Conservation (phyloP, 257 asterid species). For the Handroanthus guayacan region DNA sequence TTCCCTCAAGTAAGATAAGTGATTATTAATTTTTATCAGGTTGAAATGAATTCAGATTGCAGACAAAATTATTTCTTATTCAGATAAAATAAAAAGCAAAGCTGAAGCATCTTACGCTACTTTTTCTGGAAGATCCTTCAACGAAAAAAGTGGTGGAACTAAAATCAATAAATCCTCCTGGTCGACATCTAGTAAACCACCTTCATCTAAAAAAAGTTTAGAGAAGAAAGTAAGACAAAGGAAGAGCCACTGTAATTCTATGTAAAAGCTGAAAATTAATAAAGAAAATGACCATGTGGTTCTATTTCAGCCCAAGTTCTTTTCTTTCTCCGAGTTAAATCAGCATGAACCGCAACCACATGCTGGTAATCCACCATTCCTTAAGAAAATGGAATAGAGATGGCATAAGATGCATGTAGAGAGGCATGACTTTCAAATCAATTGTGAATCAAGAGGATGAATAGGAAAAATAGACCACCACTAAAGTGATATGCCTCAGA, state of each 20-base stretch:
- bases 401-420: constrained; percentile 32
- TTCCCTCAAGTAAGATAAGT: constrained; percentile 2
- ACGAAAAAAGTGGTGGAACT: constrained; percentile 82
- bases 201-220: constrained; percentile 51
- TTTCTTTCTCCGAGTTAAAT: constrained; percentile 66
- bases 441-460: constrained; percentile 29
- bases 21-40: background rate
- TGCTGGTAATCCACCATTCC: constrained; percentile 99
- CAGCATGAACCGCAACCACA: constrained; percentile 89
- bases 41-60: background rate
- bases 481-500: constrained; percentile 80
- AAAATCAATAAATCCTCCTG: constrained; percentile 84
- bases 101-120: constrained; percentile 62
- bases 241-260: constrained; percentile 24
- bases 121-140: constrained; percentile 76
- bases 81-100: constrained; percentile 2
- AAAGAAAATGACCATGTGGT: constrained; percentile 59
- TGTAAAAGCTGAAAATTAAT: constrained; percentile 33
- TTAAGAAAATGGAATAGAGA: constrained; percentile 41
- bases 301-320: constrained; percentile 78
- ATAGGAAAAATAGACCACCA: constrained; percentile 48
- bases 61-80: constrained; percentile 11
- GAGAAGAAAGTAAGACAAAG: constrained; percentile 35
- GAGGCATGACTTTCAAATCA: constrained; percentile 1
- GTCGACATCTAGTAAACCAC: constrained; percentile 67